Conservation (phyloP, 805 yeast species). For the Nematodospora valgi region DNA sequence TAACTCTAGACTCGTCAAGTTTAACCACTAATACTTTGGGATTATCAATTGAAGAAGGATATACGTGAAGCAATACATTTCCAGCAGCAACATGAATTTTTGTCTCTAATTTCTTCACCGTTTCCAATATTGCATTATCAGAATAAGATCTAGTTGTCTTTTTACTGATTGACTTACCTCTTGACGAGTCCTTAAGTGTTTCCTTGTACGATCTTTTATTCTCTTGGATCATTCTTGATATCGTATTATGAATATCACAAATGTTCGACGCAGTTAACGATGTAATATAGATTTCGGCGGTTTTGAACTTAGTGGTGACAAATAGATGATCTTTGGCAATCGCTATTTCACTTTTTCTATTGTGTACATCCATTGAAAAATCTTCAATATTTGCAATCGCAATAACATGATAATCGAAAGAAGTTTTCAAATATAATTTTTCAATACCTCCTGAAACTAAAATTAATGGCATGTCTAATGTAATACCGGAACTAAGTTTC, state of each 20-base stretch:
- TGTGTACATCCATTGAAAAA: constrained; percentile 56
- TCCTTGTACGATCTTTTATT: constrained; percentile 70
- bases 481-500: constrained; percentile 44
- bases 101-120: constrained; percentile 54
- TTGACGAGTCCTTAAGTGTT: constrained; percentile 58
- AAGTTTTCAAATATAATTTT: constrained; percentile 54
- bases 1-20: constrained; percentile 52
- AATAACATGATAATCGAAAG: constrained; percentile 85
- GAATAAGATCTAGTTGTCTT: constrained; percentile 3
- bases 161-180: constrained; percentile 1
- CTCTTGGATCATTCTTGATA: constrained; percentile 70
- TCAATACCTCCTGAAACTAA: constrained; percentile 56
- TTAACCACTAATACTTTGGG: constrained; percentile 66
- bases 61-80: constrained; percentile 57
- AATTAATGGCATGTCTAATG: constrained; percentile 63
- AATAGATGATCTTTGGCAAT: constrained; percentile 58
- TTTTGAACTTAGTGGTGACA: constrained; percentile 47
- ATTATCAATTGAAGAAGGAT: constrained; percentile 81
- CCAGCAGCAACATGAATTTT: constrained; percentile 63
- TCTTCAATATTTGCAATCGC: constrained; percentile 54
- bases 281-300: constrained; percentile 64
- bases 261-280: constrained; percentile 83
- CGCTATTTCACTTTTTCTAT: constrained; percentile 55
- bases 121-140: constrained; percentile 17
- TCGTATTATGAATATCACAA: constrained; percentile 70